Evolutionary conservation across 192 early-diverging fungal genomes (phyloP), one percentile per base, ranked within the genome.

Genomic region (Rhizophagus prolifer): DNA sequence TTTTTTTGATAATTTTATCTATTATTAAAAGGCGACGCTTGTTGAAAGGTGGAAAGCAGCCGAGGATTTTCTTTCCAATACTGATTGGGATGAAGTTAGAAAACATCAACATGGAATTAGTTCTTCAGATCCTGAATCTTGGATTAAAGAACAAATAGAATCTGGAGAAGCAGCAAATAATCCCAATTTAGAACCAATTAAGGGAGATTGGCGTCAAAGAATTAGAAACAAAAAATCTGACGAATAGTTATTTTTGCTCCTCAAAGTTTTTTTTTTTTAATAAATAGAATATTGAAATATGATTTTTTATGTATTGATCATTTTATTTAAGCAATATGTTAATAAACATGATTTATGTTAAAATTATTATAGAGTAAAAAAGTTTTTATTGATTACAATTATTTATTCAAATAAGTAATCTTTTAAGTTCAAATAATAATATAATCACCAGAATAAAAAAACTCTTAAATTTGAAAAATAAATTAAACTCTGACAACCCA

Each of bases 81-180:
- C 38, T 50, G 68, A 70, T 50, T 70, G 68, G 68, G 68, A 44
- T 36, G 68, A 70, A 25, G 12, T 47, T 1, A 67, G 7, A 41
- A 67, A n/a, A 41, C 26, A 50, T 44, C 34, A 69, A 47, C 21
- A 50, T 47, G 38, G 41, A 28, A 47, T 44, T 26, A 3, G 2
- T 10, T 47, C 44, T n/a, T 28, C 4, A 47, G 16, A 50, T 70
- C 44, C 68, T 23, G 68, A 70, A 70, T 16, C 68, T 47, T 70
- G 68, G 68, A 70, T 70, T 21, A 70, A 47, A 54, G 68, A 70
- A 46, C 68, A 70, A 25, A 70, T 70, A 23, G 68, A 70, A 50
- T 70, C 68, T 3, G 68, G 68, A 7, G 68, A 70, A 70, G 68
- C 68, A 16, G 21, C 44, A n/a, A 70, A 46, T 21, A 70, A 70